Evolutionary conservation across 805 yeast species (phyloP), one percentile per base, ranked within the genome.

Genomic region (Sugiyamaella chiloensis): DNA sequence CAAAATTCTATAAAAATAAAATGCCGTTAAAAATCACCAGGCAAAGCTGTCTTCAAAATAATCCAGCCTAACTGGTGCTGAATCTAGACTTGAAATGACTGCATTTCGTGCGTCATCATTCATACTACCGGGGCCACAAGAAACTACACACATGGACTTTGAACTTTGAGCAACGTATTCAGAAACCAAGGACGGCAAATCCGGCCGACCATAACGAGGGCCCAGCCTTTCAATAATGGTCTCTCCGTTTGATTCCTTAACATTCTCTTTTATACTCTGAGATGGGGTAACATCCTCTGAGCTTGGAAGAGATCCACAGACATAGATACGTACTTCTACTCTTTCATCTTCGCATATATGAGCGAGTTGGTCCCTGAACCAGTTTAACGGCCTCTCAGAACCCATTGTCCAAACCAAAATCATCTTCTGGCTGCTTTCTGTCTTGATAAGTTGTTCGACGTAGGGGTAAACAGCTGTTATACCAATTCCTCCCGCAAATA

Each of bases 401-500:
- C 81, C 72, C 7, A 83, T 69, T 7, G 75, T 71, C 93, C 93
- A 86, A 23, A 76, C 62, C 41, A 86, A 69, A 50, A 76, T 74
- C 29, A 72, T 63, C 37, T 62, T 61, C 31, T 66, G 69, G 31
- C 64, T 63, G 24, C 47, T 40, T 5, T 14, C 9, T 11, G 11
- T 11, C 5, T 24, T 34, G 11, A 23, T 31, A 30, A 41, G 30
- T 35, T 4, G 56, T 23, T 24, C 52, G 5, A 74, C 80, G 47
- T 76, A 69, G 4, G 78, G 65, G 50, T 75, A 74, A 14, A 77
- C 71, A 1, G 80, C 86, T 0, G 91, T 81, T 44, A 85, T 70
- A 45, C 93, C 93, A 46, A 80, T 80, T 24, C 93, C 91, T 42
- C 88, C 90, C 5, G 90, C 83, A 20, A 85, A 52, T 39, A 82